These are phyloP conservation scores for Lodderomyces jiufengensis DNA, from an alignment of 1,139 yeast genomes.

Conservation along the genomic window DNA sequence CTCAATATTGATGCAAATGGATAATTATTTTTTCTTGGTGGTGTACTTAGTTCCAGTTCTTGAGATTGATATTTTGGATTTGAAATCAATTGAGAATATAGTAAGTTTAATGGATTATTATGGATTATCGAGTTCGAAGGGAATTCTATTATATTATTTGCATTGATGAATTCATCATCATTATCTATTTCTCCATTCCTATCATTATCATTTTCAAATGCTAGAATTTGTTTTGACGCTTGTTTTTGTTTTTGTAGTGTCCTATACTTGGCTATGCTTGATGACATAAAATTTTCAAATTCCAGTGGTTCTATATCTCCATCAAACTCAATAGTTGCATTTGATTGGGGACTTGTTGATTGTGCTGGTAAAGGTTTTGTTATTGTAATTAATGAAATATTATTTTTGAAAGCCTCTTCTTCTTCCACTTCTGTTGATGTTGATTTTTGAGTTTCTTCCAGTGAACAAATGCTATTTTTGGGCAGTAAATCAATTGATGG, in stretches of 20 bases:
- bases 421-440: background rate
- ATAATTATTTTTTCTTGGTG: conserved; percentile 4
- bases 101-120: conserved; percentile 21
- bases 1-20: conserved; percentile 15
- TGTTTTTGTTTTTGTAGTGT: conserved; percentile 20
- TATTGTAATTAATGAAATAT: background rate
- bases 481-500: too few relatives aligned
- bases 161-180: too few relatives aligned
- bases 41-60: too few relatives aligned
- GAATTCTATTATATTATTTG: too few relatives aligned
- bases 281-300: conserved; percentile 36
- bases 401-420: background rate
- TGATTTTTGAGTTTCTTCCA: background rate
- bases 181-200: background rate
- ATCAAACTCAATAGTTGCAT: too few relatives aligned
- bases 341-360: background rate
- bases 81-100: conserved; percentile 17
- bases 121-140: conserved; percentile 5
- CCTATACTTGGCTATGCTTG: conserved; percentile 33
- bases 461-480: too few relatives aligned
- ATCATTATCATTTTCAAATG: too few relatives aligned
- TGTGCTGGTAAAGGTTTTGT: too few relatives aligned
- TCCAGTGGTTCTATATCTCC: conserved; percentile 24
- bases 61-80: conserved; percentile 13
- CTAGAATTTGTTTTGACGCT: background rate